Evolutionary conservation across 345 rosid species (phyloP), one percentile per base, ranked within the genome.

Genomic region (Eucalyptus polybractea): DNA sequence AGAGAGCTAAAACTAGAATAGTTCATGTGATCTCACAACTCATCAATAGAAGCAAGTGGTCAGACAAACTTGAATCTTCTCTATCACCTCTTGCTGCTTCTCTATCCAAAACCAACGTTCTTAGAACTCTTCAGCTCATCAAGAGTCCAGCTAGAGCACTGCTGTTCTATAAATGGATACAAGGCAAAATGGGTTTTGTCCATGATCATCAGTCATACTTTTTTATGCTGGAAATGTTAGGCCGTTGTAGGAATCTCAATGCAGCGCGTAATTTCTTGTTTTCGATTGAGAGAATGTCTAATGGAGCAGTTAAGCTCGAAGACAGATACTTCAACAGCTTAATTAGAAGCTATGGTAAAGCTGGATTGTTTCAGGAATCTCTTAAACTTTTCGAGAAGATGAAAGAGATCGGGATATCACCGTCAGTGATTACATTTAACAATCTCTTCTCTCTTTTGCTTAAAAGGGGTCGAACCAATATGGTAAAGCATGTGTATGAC

Each of bases 271-370:
- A 97, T 91, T 95, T 97, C 87, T 83, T 96, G 58, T 93, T 94
- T 88, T 96, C 98, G 3, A 96, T 96, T 40, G 94, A 91, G 92
- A 95, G 53, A 87, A 92, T 94, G 92, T 95, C 98, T 21, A 91
- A 88, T 80, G 97, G 97, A 14, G 88, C 76, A 89, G 93, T 95
- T 9, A 95, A 92, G 91, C 93, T 95, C 11, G 89, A 94, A 60
- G 98, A 96, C 88, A 94, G 91, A 91, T 95, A 91, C 93, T 97
- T 95, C 88, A 97, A 97, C 88, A 94, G 95, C 92, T 93, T 97
- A 91, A 95, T 97, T 25, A 90, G 96, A 89, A 94, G 96, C 92
- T 97, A 94, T 88, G 98, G 97, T 24, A 81, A 91, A 42, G 96
- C 97, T 27, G 95, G 97, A 27, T 87, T 96, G 89, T 94, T 95